phyloP scores from a whole-genome alignment of 1,139 yeast genomes.

The Diutina pseudorugosa region DNA sequence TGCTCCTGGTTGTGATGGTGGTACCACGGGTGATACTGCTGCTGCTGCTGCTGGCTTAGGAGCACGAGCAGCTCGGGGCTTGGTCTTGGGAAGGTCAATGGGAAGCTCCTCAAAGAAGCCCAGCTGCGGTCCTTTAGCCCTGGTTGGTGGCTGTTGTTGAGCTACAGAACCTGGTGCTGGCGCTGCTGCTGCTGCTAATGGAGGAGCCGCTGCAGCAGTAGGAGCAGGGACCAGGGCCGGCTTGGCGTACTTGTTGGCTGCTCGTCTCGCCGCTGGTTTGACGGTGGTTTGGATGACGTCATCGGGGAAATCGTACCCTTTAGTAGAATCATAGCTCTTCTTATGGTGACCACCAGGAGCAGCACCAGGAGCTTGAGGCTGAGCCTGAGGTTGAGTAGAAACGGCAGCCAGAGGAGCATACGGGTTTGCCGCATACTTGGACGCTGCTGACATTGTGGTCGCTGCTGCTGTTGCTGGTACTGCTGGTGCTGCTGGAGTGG shows the following conservation, averaged over 20 bases:
- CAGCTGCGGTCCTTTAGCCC: conserved; percentile 5
- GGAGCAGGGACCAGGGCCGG: background rate
- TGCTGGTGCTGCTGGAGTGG: background rate
- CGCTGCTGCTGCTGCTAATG: too few relatives aligned
- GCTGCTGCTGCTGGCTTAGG: conserved; percentile 14
- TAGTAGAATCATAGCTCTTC: background rate
- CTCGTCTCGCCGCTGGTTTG: background rate
- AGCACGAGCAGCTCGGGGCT: conserved; percentile 20
- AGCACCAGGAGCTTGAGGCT: background rate
- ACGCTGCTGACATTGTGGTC: background rate
- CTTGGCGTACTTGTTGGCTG: background rate
- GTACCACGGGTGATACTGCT: background rate
- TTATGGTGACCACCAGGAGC: background rate
- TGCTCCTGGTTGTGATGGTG: background rate
- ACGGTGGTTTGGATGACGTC: background rate
- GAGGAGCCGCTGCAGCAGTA: background rate
- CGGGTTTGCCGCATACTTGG: background rate
- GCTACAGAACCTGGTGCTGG: too few relatives aligned
- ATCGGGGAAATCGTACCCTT: conserved; percentile 1
- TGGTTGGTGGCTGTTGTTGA: too few relatives aligned
- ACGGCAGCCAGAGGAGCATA: too few relatives aligned
- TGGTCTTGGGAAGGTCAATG: conserved; percentile 15
- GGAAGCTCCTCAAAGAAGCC: conserved; percentile 48
- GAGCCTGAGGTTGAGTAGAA: too few relatives aligned
- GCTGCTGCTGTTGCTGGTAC: background rate